phyloP scores from a whole-genome alignment of 257 asterid species.

The Capsicum baccatum region DNA sequence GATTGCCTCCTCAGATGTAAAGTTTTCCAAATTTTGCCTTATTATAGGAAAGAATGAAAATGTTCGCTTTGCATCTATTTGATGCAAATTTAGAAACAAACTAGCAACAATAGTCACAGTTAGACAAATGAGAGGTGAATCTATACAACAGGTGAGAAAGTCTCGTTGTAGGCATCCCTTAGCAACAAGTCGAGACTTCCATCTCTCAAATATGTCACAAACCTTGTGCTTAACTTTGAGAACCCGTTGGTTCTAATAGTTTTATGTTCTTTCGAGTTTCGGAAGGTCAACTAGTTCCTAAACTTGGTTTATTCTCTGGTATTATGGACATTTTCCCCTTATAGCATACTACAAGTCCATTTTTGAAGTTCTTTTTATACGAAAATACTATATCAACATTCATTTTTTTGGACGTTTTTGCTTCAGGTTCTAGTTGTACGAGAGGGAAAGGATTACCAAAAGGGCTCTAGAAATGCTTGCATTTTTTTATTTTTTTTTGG shows the following conservation, averaged over 20 bases:
- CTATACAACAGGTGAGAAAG: neutral
- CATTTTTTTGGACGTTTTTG: neutral
- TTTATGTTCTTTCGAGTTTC: neutral
- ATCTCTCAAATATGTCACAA: neutral
- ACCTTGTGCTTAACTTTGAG: neutral
- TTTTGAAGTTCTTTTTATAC: too few species aligned
- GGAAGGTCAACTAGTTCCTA: neutral
- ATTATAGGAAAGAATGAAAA: neutral
- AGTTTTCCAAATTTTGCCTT: constrained; percentile 34
- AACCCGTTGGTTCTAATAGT: neutral
- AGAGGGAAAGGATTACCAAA: neutral
- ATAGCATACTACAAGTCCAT: neutral
- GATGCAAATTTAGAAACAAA: neutral
- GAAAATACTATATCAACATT: neutral
- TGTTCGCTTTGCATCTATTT: neutral
- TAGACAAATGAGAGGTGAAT: neutral
- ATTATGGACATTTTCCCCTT: neutral
- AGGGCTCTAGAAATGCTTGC: neutral
- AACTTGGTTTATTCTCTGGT: neutral
- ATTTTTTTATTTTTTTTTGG: neutral
- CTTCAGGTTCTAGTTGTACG: neutral
- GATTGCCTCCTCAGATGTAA: constrained; percentile 67
- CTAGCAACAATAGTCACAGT: neutral
- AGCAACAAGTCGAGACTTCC: neutral
- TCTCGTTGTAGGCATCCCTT: neutral